Evolutionary conservation across 148 eudicot genomes (phyloP), one percentile per base, ranked within the genome.

Genomic region (Nepenthes mirabilis): DNA sequence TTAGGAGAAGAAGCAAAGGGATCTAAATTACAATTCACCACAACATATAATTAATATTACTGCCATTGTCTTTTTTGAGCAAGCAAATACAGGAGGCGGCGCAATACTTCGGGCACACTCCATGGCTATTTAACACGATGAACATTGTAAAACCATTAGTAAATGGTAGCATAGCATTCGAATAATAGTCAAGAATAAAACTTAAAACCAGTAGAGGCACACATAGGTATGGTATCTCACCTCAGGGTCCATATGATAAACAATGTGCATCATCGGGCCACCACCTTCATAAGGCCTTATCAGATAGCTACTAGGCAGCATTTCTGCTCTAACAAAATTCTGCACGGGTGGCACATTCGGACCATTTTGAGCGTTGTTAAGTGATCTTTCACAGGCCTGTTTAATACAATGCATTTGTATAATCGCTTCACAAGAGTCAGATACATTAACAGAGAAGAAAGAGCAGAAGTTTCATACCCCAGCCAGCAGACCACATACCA

Each of bases 231-330:
- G 10, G 8, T 43, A 11, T 61, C 67, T 36, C 65, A 90, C 97
- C 85, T 90, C 91, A 13, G 87, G 70, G 59, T 90, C 86, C 78
- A 90, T 58, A 68, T 90, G 97, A 73, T 90, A 91, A n/a, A 90
- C 97, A 36, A 90, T 82, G 58, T 86, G 91, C 57, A 90, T 86
- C 9, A 86, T 84, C 14, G 97, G 86, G 14, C 95, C 97, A 71
- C 97, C 95, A 13, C 91, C 97, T 65, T 90, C 97, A 60, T 91
- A 90, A 7, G 97, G 95, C 74, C 97, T 76, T 72, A 90, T 90
- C 52, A 90, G 70, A 71, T 84, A 90, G 54, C 97, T 95, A 69
- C 97, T 84, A 9, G 97, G 88, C 62, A 84, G 65, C 57, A 86
- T 79, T 69, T 87, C 95, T 12, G 83, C 97, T 77, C 97, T 75